Evolutionary conservation across 768 basidiomycete genomes (phyloP).

Genomic region (Termitomyces sp.): DNA sequence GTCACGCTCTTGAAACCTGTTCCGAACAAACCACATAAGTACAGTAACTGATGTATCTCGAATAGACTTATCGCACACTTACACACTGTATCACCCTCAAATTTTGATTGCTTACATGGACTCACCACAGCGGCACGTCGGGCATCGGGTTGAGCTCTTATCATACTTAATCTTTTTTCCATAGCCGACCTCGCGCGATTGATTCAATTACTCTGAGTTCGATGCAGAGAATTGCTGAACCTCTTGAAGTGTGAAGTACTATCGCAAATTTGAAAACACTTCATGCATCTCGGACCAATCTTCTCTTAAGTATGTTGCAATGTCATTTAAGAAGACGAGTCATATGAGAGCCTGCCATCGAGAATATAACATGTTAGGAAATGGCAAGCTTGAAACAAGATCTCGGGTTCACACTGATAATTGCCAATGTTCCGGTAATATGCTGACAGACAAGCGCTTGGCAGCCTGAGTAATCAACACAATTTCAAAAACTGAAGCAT

Average conservation of each 20-base stretch:
- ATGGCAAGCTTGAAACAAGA: neutral
- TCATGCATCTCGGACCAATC: neutral
- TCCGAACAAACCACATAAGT: neutral
- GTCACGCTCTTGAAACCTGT: conserved; percentile 8
- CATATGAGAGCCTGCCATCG: neutral
- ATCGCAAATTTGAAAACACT: neutral
- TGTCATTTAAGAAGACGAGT: neutral
- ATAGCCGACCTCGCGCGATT: neutral
- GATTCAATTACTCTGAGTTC: neutral
- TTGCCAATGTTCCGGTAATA: neutral
- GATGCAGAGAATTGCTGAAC: neutral
- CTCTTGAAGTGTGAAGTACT: neutral
- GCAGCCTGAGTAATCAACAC: conserved; percentile 6
- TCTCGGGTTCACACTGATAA: neutral
- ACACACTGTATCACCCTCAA: neutral
- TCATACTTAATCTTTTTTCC: neutral
- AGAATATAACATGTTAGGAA: neutral
- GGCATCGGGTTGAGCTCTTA: neutral
- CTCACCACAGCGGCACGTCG: neutral
- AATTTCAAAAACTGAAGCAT: neutral
- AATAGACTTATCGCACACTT: no score
- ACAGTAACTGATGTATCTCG: neutral
- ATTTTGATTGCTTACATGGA: neutral
- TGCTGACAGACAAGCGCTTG: neutral
- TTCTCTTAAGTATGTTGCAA: neutral